phyloP scores from a whole-genome alignment of 2,329 filamentous ascomycete species.

The Aspergillaceae sp. region DNA sequence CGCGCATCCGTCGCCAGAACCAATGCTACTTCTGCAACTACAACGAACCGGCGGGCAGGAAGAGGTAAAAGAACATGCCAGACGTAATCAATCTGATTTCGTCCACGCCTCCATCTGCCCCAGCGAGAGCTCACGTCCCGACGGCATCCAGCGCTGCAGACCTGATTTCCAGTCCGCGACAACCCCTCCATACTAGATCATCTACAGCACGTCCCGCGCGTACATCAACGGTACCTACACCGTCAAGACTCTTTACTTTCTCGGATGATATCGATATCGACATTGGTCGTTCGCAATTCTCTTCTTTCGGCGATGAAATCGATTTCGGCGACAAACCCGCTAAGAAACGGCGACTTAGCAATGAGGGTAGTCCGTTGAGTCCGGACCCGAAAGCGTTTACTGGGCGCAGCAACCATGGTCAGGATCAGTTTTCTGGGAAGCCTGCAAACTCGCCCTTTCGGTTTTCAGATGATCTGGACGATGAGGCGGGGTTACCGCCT shows the following conservation, averaged over 20 bases:
- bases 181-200: slow-evolving; percentile 1
- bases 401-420: neutral
- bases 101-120: slow-evolving; percentile 21
- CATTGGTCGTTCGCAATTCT: neutral
- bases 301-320: slow-evolving; percentile 18
- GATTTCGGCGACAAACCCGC: slow-evolving; percentile 16
- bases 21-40: neutral
- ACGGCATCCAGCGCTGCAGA: neutral
- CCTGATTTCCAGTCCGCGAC: slow-evolving; percentile 6
- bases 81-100: slow-evolving; percentile 33
- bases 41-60: no score
- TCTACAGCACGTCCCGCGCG: no score
- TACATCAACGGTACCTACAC: no score
- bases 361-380: slow-evolving; percentile 8
- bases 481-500: neutral
- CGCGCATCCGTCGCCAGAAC: neutral
- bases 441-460: neutral
- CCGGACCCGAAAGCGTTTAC: slow-evolving; percentile 1
- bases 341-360: slow-evolving; percentile 24
- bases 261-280: slow-evolving; percentile 20
- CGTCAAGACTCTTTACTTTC: slow-evolving; percentile 5
- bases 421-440: slow-evolving; percentile 7
- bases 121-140: slow-evolving; percentile 5
- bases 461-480: neutral
- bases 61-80: slow-evolving; percentile 19